Base-by-base conservation (phyloP, 768 basidiomycete species). In the Calocybe gangraenosa region DNA sequence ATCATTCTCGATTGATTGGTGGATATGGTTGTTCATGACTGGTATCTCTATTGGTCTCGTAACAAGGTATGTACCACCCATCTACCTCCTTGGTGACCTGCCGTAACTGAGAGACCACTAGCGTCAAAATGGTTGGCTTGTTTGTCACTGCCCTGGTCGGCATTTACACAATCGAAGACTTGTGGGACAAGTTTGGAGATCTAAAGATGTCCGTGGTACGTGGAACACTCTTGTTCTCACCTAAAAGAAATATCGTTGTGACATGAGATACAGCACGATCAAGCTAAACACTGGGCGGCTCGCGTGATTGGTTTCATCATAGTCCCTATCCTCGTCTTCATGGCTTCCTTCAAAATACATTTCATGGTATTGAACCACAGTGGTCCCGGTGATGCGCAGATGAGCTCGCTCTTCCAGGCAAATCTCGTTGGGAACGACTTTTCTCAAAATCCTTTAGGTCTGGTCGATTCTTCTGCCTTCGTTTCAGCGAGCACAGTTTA, bases 171-270 rank as follows among this genome's bases (percentile, higher is more conserved):
- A 80, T 97, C 46, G 94, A 98, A 64, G 96, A 99, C 58, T 79
- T 99, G 7, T 99, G 95, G 95, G 86, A 94, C 35, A 98, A 97
- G 65, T 94, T 97, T 62, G 95, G 95, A 7, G 94, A 99, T 64
- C 72, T 96, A 17, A 84, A 80, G 57, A 93, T 99, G 88, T 75
- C 91, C 21, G 71, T 79, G 48, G 94, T 96, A 65, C 52, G 91
- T 74, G 18, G 13, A 9, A n/a, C n/a, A n/a, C n/a, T n/a, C 5
- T 23, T 7, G 21, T 41, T 15, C 17, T 8, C 10, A 7, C 13
- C 13, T 13, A 23, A 1, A 25, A 13, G 14, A 20, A 14, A 36
- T 15, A 31, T 18, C 13, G 17, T 40, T 3, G 22, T n/a, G 28
- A 40, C 33, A 53, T 41, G 37, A 51, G 20, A 37, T 30, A 32